phyloP scores from a whole-genome alignment of 495 filamentous ascomycete species.

The Aspergillus leporis region DNA sequence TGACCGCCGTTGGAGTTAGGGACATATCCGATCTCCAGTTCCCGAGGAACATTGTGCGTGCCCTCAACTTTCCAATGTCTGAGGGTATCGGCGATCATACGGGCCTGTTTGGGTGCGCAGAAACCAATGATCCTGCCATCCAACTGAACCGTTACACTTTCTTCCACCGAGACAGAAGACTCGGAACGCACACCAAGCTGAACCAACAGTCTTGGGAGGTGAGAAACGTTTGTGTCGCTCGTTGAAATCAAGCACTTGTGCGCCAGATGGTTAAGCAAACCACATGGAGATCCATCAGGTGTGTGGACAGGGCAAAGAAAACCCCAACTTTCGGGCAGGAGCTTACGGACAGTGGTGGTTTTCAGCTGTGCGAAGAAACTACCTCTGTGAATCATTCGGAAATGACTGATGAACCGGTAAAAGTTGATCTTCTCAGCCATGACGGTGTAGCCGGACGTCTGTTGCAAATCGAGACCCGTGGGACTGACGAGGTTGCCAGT shows the following conservation, averaged over 20 bases:
- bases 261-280: slow-evolving; percentile 90
- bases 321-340: slow-evolving; percentile 96
- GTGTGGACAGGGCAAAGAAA: slow-evolving; percentile 98
- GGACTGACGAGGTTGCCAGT: slow-evolving; percentile 92
- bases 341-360: slow-evolving; percentile 92
- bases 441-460: slow-evolving; percentile 90
- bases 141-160: slow-evolving; percentile 84
- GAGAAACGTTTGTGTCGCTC: slow-evolving; percentile 63
- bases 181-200: slow-evolving; percentile 74
- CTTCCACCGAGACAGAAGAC: slow-evolving; percentile 71
- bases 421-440: slow-evolving; percentile 99
- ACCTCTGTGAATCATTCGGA: slow-evolving; percentile 98
- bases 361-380: slow-evolving; percentile 98
- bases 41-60: slow-evolving; percentile 74
- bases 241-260: slow-evolving; percentile 94
- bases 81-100: slow-evolving; percentile 75
- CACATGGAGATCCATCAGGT: slow-evolving; percentile 92
- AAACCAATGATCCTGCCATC: slow-evolving; percentile 89
- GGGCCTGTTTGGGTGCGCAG: slow-evolving; percentile 80
- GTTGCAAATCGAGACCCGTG: slow-evolving; percentile 90
- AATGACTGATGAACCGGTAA: slow-evolving; percentile 97
- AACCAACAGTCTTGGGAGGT: slow-evolving; percentile 67
- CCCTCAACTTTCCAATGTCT: slow-evolving; percentile 96
- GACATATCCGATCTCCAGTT: slow-evolving; percentile 89
- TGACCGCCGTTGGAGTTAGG: slow-evolving; percentile 85